A percentile compares a stretch with the other conserved stretches of the same genome.
phyloP scores from a whole-genome alignment of 83 land plant genomes.

The Thuja plicata region DNA sequence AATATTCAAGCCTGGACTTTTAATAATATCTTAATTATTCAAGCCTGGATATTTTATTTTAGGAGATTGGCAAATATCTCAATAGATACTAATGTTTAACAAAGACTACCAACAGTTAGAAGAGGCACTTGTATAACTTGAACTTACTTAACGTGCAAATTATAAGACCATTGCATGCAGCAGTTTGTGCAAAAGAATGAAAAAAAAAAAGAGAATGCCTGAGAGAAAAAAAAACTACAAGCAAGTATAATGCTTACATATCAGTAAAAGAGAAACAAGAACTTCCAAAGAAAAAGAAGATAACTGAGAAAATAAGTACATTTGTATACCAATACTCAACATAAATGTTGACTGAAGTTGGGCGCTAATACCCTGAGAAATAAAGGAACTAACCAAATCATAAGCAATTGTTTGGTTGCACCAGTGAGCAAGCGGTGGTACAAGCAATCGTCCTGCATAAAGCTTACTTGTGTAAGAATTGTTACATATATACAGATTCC shows the following conservation, averaged over 20 bases:
- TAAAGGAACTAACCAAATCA: slow-evolving; percentile 7
- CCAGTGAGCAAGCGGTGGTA: slow-evolving; percentile 16
- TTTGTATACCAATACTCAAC: not conserved
- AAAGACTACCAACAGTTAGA: too few relatives aligned
- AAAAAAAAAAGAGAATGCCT: not conserved
- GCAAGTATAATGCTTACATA: too few relatives aligned
- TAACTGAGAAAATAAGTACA: not conserved
- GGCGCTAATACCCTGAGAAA: not conserved
- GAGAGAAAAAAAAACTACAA: not conserved
- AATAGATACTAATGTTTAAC: too few relatives aligned
- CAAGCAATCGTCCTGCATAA: slow-evolving; percentile 12
- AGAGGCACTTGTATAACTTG: too few relatives aligned
- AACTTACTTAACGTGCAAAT: too few relatives aligned
- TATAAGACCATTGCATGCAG: not conserved
- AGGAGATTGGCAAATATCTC: too few relatives aligned
- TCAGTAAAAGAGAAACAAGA: not conserved
- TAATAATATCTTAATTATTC: too few relatives aligned
- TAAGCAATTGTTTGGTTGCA: slow-evolving; percentile 15
- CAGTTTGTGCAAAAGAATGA: not conserved
- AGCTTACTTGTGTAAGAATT: not conserved
- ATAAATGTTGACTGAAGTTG: not conserved
- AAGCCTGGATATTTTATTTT: too few relatives aligned
- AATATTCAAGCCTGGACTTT: too few relatives aligned
- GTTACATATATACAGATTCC: not conserved
- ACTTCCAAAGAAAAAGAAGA: not conserved